Evolutionary conservation across 2,329 filamentous ascomycete genomes (phyloP).

Genomic region (Sporothrix mexicana): DNA sequence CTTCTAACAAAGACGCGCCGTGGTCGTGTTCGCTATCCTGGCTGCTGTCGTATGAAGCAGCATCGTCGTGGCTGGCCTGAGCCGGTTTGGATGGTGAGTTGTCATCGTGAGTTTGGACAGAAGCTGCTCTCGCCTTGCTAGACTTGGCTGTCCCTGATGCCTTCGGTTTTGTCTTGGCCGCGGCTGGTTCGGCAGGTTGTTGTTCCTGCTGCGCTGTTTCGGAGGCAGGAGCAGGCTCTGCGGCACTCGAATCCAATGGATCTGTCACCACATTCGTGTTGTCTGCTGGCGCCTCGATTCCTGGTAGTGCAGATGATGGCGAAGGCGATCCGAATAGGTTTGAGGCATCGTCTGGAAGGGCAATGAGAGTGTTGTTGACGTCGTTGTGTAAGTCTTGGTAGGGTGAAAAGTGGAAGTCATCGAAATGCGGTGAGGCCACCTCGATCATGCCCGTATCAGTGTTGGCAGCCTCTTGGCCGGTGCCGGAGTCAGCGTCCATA

Average conservation of each 20-base stretch:
- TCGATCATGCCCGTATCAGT: slow-evolving; percentile 50
- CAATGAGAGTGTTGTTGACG: slow-evolving; percentile 50
- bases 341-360: slow-evolving; percentile 46
- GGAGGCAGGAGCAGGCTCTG: slow-evolving; percentile 36
- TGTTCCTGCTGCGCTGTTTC: slow-evolving; percentile 40
- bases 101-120: slow-evolving; percentile 3
- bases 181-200: neutral
- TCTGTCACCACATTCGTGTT: neutral
- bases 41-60: slow-evolving; percentile 52
- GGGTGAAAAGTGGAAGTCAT: slow-evolving; percentile 57
- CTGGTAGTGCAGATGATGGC: slow-evolving; percentile 20
- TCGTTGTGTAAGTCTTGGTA: slow-evolving; percentile 52
- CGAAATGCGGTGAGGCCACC: slow-evolving; percentile 52
- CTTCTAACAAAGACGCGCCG: slow-evolving; percentile 57
- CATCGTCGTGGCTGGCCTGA: slow-evolving; percentile 45
- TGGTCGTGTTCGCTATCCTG: slow-evolving; percentile 49
- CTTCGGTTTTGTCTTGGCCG: slow-evolving; percentile 3
- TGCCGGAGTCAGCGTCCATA: neutral
- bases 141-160: neutral
- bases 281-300: neutral
- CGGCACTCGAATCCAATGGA: slow-evolving; percentile 37
- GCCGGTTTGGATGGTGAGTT: slow-evolving; percentile 29
- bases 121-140: neutral
- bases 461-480: slow-evolving; percentile 33
- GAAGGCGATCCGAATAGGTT: slow-evolving; percentile 44